These are phyloP conservation scores for Linum trigynum DNA, from an alignment of 345 rosid species.

Conservation along the genomic window DNA sequence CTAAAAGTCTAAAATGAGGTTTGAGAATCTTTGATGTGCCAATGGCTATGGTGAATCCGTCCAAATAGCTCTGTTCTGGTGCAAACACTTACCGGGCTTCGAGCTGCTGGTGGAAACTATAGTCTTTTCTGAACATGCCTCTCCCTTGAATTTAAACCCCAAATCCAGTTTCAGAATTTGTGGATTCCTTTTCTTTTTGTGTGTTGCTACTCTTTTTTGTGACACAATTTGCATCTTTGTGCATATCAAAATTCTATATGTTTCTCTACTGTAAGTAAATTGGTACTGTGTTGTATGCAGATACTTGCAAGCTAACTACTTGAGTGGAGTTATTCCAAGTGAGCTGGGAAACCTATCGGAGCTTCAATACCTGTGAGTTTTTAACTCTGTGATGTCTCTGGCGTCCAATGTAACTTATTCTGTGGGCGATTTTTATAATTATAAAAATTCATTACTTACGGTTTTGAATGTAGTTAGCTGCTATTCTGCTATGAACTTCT, in stretches of 20 bases:
- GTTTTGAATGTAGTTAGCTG: not conserved
- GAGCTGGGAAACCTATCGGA: constrained; percentile 65
- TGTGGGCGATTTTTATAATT: not conserved
- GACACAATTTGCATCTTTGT: not conserved
- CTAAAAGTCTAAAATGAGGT: too few species aligned
- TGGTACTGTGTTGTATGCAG: constrained; percentile 26
- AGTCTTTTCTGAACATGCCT: too few species aligned
- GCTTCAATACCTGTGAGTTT: constrained; percentile 62
- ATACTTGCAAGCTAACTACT: constrained; percentile 81
- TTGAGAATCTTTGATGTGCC: too few species aligned
- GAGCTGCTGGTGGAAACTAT: too few species aligned
- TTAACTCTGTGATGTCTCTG: not conserved
- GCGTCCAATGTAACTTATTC: not conserved
- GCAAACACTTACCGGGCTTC: too few species aligned
- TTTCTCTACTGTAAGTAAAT: constrained; percentile 5
- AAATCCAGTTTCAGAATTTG: too few species aligned
- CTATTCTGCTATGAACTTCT: not conserved
- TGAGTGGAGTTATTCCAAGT: constrained; percentile 65
- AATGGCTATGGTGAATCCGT: too few species aligned
- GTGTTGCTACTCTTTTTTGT: not conserved
- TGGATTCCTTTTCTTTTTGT: not conserved
- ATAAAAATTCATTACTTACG: not conserved
- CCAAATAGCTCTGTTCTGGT: too few species aligned
- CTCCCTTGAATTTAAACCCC: not conserved
- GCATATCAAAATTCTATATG: not conserved